Evolutionary conservation across 2,329 filamentous ascomycete genomes (phyloP).

Genomic region (Xylariaceae sp.): DNA sequence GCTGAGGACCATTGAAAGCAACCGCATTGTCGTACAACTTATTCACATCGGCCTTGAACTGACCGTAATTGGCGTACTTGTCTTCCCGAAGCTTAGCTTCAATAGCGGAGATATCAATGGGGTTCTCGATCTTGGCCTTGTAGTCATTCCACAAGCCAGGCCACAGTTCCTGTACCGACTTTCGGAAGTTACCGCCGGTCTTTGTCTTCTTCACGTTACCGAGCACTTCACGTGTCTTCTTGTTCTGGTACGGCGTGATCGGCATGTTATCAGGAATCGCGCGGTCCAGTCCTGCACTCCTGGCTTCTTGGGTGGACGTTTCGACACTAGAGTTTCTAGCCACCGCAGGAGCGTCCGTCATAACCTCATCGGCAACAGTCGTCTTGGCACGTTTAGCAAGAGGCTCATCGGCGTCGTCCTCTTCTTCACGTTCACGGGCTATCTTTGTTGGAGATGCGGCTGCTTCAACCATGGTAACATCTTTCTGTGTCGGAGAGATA

Average conservation of each 20-base stretch:
- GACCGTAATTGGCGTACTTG: constrained; percentile 63
- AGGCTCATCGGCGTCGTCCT: constrained; percentile 57
- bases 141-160: constrained; percentile 72
- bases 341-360: constrained; percentile 27
- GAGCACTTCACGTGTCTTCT: constrained; percentile 51
- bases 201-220: constrained; percentile 82
- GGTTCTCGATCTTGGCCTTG: constrained; percentile 61
- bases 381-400: constrained; percentile 77
- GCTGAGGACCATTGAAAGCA: constrained; percentile 74
- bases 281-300: constrained; percentile 27
- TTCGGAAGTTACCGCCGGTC: constrained; percentile 67
- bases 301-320: constrained; percentile 24
- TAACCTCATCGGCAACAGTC: constrained; percentile 41
- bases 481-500: constrained; percentile 21
- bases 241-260: constrained; percentile 39
- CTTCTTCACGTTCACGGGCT: constrained; percentile 72
- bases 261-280: constrained; percentile 39
- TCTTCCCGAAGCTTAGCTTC: constrained; percentile 71
- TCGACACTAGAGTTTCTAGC: constrained; percentile 15
- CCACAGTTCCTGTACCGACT: constrained; percentile 71
- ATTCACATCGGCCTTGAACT: constrained; percentile 68
- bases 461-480: constrained; percentile 26
- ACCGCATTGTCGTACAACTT: constrained; percentile 75
- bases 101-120: constrained; percentile 80
- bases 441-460: constrained; percentile 45